These are phyloP conservation scores for Picocystis sp. DNA, from an alignment of 163 green algal genomes.

Conservation along the genomic window DNA sequence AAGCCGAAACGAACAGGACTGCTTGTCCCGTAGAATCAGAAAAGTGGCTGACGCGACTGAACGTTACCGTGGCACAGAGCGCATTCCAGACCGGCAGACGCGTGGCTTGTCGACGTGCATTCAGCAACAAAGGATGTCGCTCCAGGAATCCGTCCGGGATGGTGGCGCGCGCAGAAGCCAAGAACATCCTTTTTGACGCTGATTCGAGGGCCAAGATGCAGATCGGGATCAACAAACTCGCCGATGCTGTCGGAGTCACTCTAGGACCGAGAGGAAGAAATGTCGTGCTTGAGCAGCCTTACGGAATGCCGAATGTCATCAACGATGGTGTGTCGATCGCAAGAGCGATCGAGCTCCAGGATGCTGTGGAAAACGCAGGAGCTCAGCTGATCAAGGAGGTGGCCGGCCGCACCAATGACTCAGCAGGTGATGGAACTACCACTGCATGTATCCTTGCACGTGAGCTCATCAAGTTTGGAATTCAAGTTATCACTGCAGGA, in stretches of 20 bases:
- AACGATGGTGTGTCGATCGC: conserved; percentile 99
- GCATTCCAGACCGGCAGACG: too few relatives aligned
- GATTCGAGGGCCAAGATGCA: conserved; percentile 75
- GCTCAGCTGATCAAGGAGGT: conserved; percentile 99
- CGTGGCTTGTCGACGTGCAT: too few relatives aligned
- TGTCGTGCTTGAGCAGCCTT: conserved; percentile 94
- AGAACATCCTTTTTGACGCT: conserved; percentile 92
- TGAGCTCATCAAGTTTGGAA: conserved; percentile 89
- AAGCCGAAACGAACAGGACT: too few relatives aligned
- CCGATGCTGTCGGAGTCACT: conserved; percentile 87
- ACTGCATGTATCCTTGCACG: conserved; percentile 86
- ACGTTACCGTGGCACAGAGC: too few relatives aligned
- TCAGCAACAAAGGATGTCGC: too few relatives aligned
- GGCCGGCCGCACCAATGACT: conserved; percentile 93
- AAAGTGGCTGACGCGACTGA: too few relatives aligned
- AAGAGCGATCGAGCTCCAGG: conserved; percentile 86
- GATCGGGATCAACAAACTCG: conserved; percentile 96
- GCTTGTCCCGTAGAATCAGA: too few relatives aligned
- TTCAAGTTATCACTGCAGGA: conserved; percentile 78
- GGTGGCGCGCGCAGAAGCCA: conserved; percentile 53
- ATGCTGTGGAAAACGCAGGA: conserved; percentile 95
- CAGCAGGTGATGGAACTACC: conserved; percentile 93
- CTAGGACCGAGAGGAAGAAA: conserved; percentile 94
- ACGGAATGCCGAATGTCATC: conserved; percentile 90
- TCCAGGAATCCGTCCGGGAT: not conserved